Evolutionary conservation across 495 filamentous ascomycete genomes (phyloP).

Genomic region (Neurospora terricola): DNA sequence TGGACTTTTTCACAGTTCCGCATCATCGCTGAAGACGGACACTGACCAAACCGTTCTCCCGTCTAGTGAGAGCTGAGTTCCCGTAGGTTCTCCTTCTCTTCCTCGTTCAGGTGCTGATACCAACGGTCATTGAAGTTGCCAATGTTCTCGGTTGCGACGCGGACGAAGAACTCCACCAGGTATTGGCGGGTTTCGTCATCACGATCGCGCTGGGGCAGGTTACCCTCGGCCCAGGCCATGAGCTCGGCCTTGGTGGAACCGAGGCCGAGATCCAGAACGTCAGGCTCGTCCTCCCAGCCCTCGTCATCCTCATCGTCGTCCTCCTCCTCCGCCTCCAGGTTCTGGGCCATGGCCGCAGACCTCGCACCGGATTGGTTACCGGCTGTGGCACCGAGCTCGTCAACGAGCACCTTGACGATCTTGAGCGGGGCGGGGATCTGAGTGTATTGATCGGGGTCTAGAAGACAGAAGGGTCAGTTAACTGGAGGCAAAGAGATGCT

Average conservation of each 20-base stretch:
- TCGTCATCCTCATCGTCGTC: slow-evolving; percentile 58
- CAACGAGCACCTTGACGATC: slow-evolving; percentile 89
- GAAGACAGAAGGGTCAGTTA: slow-evolving; percentile 4
- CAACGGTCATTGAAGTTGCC: slow-evolving; percentile 59
- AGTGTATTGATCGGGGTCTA: slow-evolving; percentile 85
- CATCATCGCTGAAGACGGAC: neutral
- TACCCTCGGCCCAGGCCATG: slow-evolving; percentile 62
- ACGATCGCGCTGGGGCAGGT: slow-evolving; percentile 48
- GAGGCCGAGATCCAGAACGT: slow-evolving; percentile 59
- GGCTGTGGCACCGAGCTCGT: slow-evolving; percentile 67
- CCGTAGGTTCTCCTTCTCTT: slow-evolving; percentile 65
- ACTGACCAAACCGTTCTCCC: neutral
- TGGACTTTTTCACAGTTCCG: no score
- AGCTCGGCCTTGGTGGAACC: slow-evolving; percentile 61
- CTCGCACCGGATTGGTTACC: slow-evolving; percentile 27
- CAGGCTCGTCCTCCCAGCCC: slow-evolving; percentile 82
- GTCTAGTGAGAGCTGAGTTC: slow-evolving; percentile 25
- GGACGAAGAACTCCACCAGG: slow-evolving; percentile 71
- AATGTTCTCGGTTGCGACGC: slow-evolving; percentile 52
- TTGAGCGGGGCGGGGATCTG: slow-evolving; percentile 79
- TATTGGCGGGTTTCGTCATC: slow-evolving; percentile 90
- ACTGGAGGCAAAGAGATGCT: neutral
- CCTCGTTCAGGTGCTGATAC: slow-evolving; percentile 55
- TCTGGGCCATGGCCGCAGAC: slow-evolving; percentile 40
- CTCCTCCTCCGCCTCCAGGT: slow-evolving; percentile 36